A percentile compares a stretch with the other conserved stretches of the same genome.
Conservation (phyloP, 2,329 filamentous ascomycete species). For the Aspergillus caelatus region DNA sequence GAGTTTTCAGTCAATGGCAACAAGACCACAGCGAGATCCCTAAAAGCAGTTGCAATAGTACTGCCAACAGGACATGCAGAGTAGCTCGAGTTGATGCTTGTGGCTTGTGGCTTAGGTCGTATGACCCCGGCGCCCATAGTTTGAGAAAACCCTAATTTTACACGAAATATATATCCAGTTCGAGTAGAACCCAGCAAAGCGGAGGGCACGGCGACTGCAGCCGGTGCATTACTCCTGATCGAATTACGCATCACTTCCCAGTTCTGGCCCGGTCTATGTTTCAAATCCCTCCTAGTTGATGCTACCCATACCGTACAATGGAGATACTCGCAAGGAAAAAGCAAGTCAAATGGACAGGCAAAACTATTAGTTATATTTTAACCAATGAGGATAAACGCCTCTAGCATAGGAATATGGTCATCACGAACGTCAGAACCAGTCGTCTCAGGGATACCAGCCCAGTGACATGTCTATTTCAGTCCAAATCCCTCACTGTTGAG, state of each 20-base stretch:
- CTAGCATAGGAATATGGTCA: slow-evolving; percentile 3
- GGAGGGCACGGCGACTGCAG: not conserved
- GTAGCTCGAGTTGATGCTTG: not conserved
- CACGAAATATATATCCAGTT: not conserved
- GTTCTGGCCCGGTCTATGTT: slow-evolving; percentile 1
- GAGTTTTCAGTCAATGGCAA: not conserved
- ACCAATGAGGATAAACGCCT: not conserved
- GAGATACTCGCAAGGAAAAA: not conserved
- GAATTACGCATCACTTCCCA: not conserved
- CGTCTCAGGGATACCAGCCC: not conserved
- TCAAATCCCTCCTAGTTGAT: not conserved
- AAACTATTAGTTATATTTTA: not conserved
- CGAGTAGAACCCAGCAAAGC: not conserved
- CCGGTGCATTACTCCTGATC: not conserved
- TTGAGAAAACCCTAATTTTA: not conserved
- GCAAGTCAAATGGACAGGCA: not conserved
- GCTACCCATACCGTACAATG: not conserved
- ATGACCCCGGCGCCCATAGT: not conserved
- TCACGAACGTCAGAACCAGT: slow-evolving; percentile 1
- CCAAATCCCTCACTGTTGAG: slow-evolving; percentile 90
- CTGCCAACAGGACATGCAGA: too few relatives aligned
- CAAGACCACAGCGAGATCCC: not conserved
- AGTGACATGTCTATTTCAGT: slow-evolving; percentile 57
- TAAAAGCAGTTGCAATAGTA: too few relatives aligned
- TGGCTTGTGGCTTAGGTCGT: not conserved